Base-by-base conservation (phyloP, 139 green algal genomes). In the Trebouxia sp. region DNA sequence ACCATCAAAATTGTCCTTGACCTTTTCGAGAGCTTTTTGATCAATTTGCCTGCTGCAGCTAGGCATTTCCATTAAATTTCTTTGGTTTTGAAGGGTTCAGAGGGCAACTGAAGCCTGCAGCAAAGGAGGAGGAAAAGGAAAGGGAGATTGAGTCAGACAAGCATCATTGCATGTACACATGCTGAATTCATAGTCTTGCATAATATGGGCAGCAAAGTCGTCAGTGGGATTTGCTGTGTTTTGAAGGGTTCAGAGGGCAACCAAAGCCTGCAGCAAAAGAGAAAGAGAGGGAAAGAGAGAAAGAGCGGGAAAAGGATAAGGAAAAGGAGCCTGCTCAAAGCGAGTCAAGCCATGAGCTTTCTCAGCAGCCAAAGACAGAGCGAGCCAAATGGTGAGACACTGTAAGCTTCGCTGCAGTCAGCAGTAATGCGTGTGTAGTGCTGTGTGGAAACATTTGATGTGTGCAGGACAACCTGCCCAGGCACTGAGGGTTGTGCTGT, bases 301-400 rank as follows among this genome's bases (percentile, higher is more conserved):
- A 28, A 8, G 55, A 66, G n/a, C 35, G n/a, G n/a, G 55, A 66
- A 28, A 38, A 6, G n/a, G 55, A 66, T 22, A 66, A 28, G 55
- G 55, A 66, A 38, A 39, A 1, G 35, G 62, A 43, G 32, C n/a
- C 5, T 30, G 62, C 35, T 6, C 20, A 24, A 8, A 72, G 62
- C 32, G 62, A 72, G 62, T 72, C 62, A 45, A 72, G 62, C 62
- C 62, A 72, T 72, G 62, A 72, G 35, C 5, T 72, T 32, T 32
- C 62, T n/a, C 62, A 42, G 12, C 62, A 72, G 3, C 32, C 62
- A 4, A 42, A 24, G 62, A 45, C 62, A 30, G 62, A 72, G 35
- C 62, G 62, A 11, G 62, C 62, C 35, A 72, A 45, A 72, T 72
- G 62, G 62, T 72, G 26, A 43, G 35, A 4, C 32, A 30, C 35